Evolutionary conservation across 495 filamentous ascomycete species (phyloP), one percentile per base, ranked within the genome.

Genomic region (Immersiella caudata): DNA sequence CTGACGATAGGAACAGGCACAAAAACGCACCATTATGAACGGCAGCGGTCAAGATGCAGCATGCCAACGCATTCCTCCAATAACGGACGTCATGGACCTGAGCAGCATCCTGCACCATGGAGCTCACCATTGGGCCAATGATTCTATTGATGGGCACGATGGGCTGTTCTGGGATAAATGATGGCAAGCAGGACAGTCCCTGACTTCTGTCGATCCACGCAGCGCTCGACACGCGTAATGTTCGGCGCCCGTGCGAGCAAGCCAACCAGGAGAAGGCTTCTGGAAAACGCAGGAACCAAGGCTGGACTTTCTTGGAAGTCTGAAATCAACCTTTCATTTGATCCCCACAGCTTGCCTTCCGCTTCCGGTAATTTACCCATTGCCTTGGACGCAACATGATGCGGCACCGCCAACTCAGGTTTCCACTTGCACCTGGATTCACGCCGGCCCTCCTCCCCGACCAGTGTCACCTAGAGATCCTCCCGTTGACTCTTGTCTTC

Each of bases 231-330:
- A 46, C 40, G 40, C 40, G 40, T 46, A 46, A 14, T 46, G 40
- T 26, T 0, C 26, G 33, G 40, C 1, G 58, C 20, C 52, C 16
- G 20, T 25, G 33, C 26, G 35, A 22, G 20, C 18, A 64, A 56
- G 27, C 62, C 64, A 59, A 58, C 65, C 72, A 69, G 75, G 68
- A 62, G 67, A 71, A 73, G 50, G 24, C 55, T 72, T 75, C 69
- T 69, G 70, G 73, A 75, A 75, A 52, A 24, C 33, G 56, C 40
- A 46, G 11, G 40, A 46, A 46, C 40, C 49, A 62, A 25, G 52
- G 12, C 33, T 21, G 8, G 49, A n/a, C 60, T 51, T 60, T 64
- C 56, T 66, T 62, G 36, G 40, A n/a, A 21, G 49, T 49, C 67
- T 49, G 29, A 58, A 60, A 64, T 67, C 58, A 40, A n/a, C 40